Evolutionary conservation across 805 yeast genomes (phyloP).

Genomic region (Vanderwaltozyma yarrowii): DNA sequence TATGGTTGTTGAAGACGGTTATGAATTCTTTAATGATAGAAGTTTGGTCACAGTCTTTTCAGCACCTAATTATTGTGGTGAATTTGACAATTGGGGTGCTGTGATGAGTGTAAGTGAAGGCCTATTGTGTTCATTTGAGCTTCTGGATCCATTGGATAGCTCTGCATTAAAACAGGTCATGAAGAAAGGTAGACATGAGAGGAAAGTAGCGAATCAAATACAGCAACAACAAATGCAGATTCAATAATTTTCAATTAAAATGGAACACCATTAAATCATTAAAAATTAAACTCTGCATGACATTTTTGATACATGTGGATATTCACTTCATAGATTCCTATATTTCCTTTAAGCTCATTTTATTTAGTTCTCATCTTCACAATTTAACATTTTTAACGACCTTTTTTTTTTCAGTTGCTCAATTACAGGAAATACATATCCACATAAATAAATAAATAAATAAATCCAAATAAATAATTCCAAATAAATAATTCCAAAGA

Average conservation of each 20-base stretch:
- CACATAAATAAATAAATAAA: too few relatives aligned
- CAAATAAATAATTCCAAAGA: too few relatives aligned
- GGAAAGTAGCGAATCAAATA: conserved; percentile 48
- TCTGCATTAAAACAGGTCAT: conserved; percentile 88
- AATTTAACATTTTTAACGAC: too few relatives aligned
- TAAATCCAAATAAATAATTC: too few relatives aligned
- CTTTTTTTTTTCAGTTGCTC: too few relatives aligned
- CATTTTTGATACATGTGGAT: too few relatives aligned
- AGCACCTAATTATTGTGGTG: conserved; percentile 61
- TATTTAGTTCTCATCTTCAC: too few relatives aligned
- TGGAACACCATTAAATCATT: too few relatives aligned
- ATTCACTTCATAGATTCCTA: too few relatives aligned
- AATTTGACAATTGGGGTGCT: conserved; percentile 84
- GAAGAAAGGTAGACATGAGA: conserved; percentile 86
- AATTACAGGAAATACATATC: too few relatives aligned
- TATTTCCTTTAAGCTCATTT: too few relatives aligned
- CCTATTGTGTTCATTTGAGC: conserved; percentile 82
- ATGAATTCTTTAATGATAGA: conserved; percentile 67
- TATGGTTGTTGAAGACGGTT: conserved; percentile 86
- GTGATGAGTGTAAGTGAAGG: conserved; percentile 96
- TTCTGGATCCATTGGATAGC: conserved; percentile 87
- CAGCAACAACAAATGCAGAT: conserved; percentile 1
- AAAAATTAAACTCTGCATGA: too few relatives aligned
- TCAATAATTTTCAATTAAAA: not conserved
- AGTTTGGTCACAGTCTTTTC: conserved; percentile 69